These are phyloP conservation scores for Candida sanyaensis DNA, from an alignment of 1,139 yeast species.

Conservation along the genomic window DNA sequence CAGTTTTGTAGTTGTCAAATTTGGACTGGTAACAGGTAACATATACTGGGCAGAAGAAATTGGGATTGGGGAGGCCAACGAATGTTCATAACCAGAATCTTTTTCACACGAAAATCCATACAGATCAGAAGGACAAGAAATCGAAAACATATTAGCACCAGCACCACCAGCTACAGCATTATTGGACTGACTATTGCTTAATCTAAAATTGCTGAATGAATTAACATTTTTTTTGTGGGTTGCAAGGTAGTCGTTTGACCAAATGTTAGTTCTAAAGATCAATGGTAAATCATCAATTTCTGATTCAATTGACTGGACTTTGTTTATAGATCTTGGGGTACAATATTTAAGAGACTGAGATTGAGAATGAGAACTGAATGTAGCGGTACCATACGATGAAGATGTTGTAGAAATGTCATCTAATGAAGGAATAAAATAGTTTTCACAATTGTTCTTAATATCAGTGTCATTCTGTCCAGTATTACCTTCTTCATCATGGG, in stretches of 20 bases:
- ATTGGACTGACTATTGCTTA: background rate
- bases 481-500: background rate
- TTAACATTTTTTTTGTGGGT: background rate
- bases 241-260: slow-evolving; percentile 19
- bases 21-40: background rate
- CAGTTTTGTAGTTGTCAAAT: background rate
- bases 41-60: background rate
- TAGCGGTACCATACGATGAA: slow-evolving; percentile 1
- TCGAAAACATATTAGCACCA: background rate
- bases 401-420: slow-evolving; percentile 8
- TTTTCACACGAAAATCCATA: background rate
- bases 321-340: slow-evolving; percentile 22
- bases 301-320: slow-evolving; percentile 21
- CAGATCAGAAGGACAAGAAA: background rate
- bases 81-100: background rate
- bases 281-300: slow-evolving; percentile 16
- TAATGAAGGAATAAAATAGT: slow-evolving; percentile 11
- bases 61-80: background rate
- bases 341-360: slow-evolving; percentile 9
- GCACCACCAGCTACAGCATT: background rate
- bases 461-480: background rate
- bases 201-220: slow-evolving; percentile 1
- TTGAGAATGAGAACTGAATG: background rate
- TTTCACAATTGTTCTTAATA: background rate
- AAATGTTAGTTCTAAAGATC: slow-evolving; percentile 20